These are phyloP conservation scores for Wickerhamiella domercqiae DNA, from an alignment of 805 yeast genomes.

Conservation along the genomic window DNA sequence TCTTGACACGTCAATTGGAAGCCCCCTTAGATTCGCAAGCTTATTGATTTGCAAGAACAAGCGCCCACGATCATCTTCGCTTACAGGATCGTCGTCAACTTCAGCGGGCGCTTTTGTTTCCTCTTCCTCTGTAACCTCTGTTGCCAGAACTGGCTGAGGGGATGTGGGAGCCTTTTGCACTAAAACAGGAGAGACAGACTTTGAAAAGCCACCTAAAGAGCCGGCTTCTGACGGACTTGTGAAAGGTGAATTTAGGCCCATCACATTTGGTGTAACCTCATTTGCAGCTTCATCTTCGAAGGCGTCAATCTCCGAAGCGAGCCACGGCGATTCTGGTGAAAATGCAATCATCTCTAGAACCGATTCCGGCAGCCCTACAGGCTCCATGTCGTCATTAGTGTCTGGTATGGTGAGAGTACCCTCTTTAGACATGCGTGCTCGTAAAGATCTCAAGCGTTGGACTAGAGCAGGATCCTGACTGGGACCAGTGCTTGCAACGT, in stretches of 20 bases:
- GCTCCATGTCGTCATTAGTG: constrained; percentile 8
- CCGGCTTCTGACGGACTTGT: background rate
- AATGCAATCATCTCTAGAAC: constrained; percentile 16
- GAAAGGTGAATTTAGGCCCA: too few relatives aligned
- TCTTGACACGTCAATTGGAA: constrained; percentile 16
- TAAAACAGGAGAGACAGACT: background rate
- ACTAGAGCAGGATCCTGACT: constrained; percentile 12
- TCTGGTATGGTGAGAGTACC: constrained; percentile 1
- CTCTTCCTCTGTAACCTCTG: background rate
- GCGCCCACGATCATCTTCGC: constrained; percentile 17
- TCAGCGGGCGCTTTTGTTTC: background rate
- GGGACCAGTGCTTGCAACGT: constrained; percentile 7
- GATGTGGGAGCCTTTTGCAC: background rate
- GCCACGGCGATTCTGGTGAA: constrained; percentile 16
- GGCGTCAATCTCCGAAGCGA: constrained; percentile 6
- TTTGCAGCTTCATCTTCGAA: background rate
- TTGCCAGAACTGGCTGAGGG: background rate
- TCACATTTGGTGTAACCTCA: background rate
- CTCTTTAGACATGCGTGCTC: constrained; percentile 9
- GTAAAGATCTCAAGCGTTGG: constrained; percentile 15
- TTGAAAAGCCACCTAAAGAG: background rate
- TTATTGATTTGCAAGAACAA: constrained; percentile 18
- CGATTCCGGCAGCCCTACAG: constrained; percentile 14
- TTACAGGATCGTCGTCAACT: constrained; percentile 15
- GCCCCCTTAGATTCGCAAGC: constrained; percentile 14